These are phyloP conservation scores for Cydonia oblonga DNA, from an alignment of 331 rosid genomes.

Conservation along the genomic window DNA sequence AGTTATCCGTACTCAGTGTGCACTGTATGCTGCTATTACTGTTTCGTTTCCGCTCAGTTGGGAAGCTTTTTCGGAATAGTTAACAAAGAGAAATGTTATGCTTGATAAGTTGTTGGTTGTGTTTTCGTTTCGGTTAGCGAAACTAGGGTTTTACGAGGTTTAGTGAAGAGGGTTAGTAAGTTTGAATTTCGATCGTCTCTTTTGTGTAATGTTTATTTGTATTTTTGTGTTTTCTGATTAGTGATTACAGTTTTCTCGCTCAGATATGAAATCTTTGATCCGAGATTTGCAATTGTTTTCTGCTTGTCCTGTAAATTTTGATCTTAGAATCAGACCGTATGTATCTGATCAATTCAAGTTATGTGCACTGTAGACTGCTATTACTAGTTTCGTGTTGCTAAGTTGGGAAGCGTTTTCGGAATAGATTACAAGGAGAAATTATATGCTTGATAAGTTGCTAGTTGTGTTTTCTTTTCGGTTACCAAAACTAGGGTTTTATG, in stretches of 20 bases:
- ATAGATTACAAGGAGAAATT: not conserved
- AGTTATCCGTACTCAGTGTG: not conserved
- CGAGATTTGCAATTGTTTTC: not conserved
- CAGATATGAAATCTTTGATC: constrained; percentile 17
- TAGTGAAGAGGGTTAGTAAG: not conserved
- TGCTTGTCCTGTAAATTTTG: not conserved
- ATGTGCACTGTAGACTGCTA: not conserved
- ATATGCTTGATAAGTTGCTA: not conserved
- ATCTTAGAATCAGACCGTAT: not conserved
- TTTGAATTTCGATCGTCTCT: not conserved
- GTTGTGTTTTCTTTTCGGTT: not conserved
- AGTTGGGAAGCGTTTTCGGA: not conserved
- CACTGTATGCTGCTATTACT: not conserved
- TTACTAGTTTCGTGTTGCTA: not conserved
- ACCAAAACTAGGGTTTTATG: not conserved
- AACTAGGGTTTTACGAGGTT: not conserved
- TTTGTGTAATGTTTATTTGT: not conserved
- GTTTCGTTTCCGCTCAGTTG: not conserved
- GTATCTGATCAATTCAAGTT: not conserved
- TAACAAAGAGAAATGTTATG: not conserved
- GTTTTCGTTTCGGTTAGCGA: not conserved
- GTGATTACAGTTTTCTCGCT: not conserved
- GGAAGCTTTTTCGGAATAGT: not conserved
- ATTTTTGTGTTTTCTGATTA: not conserved
- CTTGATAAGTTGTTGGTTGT: not conserved